phyloP scores from a whole-genome alignment of 2,329 filamentous ascomycete species.

The Cryphonectria nitschkei region DNA sequence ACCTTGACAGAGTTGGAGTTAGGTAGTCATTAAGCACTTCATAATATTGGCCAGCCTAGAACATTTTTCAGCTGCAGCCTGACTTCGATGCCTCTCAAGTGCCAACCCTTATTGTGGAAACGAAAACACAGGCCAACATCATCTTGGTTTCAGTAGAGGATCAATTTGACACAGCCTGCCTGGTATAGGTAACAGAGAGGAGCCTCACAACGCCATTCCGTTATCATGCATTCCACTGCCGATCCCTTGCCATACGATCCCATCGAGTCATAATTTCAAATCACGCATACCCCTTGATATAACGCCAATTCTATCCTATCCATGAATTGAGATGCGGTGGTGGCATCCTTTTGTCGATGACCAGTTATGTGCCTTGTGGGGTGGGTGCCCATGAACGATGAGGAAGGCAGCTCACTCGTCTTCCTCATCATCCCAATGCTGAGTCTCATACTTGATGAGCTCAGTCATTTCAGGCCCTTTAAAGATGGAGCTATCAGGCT shows the following conservation, averaged over 20 bases:
- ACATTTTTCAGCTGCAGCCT: background rate
- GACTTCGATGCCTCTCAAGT: background rate
- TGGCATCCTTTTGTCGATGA: background rate
- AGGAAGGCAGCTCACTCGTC: conserved; percentile 54
- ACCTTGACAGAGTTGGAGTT: no score
- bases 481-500: conserved; percentile 74
- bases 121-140: no score
- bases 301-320: background rate
- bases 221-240: background rate
- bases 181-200: background rate
- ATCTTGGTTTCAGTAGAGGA: background rate
- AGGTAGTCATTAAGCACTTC: background rate
- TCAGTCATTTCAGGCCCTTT: conserved; percentile 72
- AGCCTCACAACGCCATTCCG: background rate
- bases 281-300: background rate
- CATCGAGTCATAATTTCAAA: background rate
- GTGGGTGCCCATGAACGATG: background rate
- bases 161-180: background rate
- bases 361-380: background rate
- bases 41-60: no score
- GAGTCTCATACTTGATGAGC: conserved; percentile 74
- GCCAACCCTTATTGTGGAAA: background rate
- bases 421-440: conserved; percentile 80
- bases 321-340: background rate
- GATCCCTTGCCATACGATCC: background rate